phyloP scores from a whole-genome alignment of 768 basidiomycete genomes.

The Tremella yokohamensis region DNA sequence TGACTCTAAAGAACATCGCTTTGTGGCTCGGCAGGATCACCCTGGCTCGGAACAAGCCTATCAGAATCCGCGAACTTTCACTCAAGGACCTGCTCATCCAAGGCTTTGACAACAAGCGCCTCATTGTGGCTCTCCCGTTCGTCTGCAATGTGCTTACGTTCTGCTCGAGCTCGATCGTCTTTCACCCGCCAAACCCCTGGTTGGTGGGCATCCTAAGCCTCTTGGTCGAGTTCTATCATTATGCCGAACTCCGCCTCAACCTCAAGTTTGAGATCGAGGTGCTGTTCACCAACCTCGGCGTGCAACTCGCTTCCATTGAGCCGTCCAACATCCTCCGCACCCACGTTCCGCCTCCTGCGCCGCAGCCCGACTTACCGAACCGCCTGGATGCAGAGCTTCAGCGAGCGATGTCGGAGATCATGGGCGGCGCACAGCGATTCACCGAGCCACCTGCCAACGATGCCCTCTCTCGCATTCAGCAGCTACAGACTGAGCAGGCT shows the following conservation, averaged over 20 bases:
- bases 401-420: conserved; percentile 58
- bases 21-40: conserved; percentile 94
- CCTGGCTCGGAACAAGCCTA: conserved; percentile 83
- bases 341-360: conserved; percentile 41
- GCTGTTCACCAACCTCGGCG: conserved; percentile 82
- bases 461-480: conserved; percentile 53
- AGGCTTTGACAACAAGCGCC: conserved; percentile 84
- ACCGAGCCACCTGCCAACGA: conserved; percentile 30
- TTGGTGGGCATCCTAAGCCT: conserved; percentile 90
- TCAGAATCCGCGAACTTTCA: conserved; percentile 86
- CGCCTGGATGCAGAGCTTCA: conserved; percentile 79
- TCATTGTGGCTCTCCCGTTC: conserved; percentile 93
- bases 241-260: conserved; percentile 90
- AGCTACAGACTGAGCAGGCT: conserved; percentile 67
- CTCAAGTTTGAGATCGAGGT: conserved; percentile 99
- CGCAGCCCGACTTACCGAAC: conserved; percentile 59
- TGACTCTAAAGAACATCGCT: conserved; percentile 85
- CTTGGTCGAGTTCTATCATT: conserved; percentile 93
- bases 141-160: conserved; percentile 95
- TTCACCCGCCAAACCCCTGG: conserved; percentile 97
- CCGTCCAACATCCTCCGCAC: conserved; percentile 71
- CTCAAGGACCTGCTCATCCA: conserved; percentile 97
- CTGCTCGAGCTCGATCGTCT: conserved; percentile 81
- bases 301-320: conserved; percentile 80
- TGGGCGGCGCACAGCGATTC: conserved; percentile 32